Evolutionary conservation across 148 eudicot genomes (phyloP).

Genomic region (Rhododendron vialii): DNA sequence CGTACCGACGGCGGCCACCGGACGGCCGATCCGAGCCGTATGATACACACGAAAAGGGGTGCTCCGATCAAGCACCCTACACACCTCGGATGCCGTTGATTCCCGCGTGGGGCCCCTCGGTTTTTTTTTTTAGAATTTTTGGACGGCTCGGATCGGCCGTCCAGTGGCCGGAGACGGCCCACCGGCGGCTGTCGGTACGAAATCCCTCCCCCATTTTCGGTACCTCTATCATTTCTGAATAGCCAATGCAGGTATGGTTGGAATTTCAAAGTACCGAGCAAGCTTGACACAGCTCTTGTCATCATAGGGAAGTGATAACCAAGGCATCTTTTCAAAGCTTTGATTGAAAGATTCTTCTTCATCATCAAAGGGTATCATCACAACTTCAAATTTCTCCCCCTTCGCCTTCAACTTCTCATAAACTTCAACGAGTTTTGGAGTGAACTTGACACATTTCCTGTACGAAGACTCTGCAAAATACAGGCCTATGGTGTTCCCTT

Average conservation of each 20-base stretch:
- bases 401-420: constrained; percentile 41
- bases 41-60: too few relatives aligned
- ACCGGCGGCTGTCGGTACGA: too few relatives aligned
- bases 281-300: constrained; percentile 48
- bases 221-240: too few relatives aligned
- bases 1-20: too few relatives aligned
- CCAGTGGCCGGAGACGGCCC: too few relatives aligned
- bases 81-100: too few relatives aligned
- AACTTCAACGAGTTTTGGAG: constrained; percentile 35
- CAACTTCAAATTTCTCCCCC: constrained; percentile 57
- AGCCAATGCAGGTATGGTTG: constrained; percentile 46
- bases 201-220: too few relatives aligned
- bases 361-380: constrained; percentile 42
- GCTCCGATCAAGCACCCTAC: too few relatives aligned
- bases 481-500: constrained; percentile 63
- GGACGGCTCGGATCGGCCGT: too few relatives aligned
- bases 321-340: constrained; percentile 35
- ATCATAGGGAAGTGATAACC: constrained; percentile 54
- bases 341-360: constrained; percentile 42
- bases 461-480: constrained; percentile 37
- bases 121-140: too few relatives aligned
- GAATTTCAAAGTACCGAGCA: constrained; percentile 55
- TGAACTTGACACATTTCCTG: constrained; percentile 31
- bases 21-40: too few relatives aligned
- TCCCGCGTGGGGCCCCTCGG: too few relatives aligned